Evolutionary conservation across 768 basidiomycete species (phyloP), one percentile per base, ranked within the genome.

Genomic region (Rhodotorula taiwanensis): DNA sequence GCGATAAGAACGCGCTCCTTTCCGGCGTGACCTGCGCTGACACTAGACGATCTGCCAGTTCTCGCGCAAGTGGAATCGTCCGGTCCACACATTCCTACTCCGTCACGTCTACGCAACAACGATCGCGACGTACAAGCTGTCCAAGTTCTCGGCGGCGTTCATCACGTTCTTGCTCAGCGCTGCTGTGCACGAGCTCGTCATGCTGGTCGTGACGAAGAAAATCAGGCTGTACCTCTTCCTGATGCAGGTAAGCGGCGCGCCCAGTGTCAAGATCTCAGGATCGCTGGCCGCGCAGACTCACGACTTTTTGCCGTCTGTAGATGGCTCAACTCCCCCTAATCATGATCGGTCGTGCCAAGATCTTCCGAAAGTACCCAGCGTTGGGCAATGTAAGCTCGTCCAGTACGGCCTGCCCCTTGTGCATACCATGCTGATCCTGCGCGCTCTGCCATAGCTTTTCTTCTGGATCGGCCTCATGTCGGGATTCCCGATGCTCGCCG

Each of bases 41-140:
- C 41, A 11, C 20, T 41, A n/a, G n/a, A n/a, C 28, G 28, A 16
- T 25, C 44, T 9, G 4, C 28, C 48, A n/a, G 34, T 52, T 39
- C 75, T 88, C 93, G 6, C 85, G 95, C 48, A 93, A 94, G 78
- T 98, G 95, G 94, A 98, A 98, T 78, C 91, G 89, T 47, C 94
- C 94, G 16, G 94, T 65, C 2, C 62, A 68, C 59, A 52, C 63
- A 15, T 62, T 57, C 51, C 83, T 99, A 43, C 81, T 98, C 23
- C 84, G 90, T 16, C 95, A 99, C 74, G 92, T 99, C 36, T 99
- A 99, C 71, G 86, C 91, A 5, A 87, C 91, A 15, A 84, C 89
- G 11, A 89, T 94, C 60, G 78, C 82, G 49, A 82, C 84, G 56
- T 87, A 88, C 75, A 81, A 83, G 62, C 76, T 95, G 55, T 87